These are phyloP conservation scores for Glonium stellatum DNA, from an alignment of 495 filamentous ascomycete genomes.

Conservation along the genomic window DNA sequence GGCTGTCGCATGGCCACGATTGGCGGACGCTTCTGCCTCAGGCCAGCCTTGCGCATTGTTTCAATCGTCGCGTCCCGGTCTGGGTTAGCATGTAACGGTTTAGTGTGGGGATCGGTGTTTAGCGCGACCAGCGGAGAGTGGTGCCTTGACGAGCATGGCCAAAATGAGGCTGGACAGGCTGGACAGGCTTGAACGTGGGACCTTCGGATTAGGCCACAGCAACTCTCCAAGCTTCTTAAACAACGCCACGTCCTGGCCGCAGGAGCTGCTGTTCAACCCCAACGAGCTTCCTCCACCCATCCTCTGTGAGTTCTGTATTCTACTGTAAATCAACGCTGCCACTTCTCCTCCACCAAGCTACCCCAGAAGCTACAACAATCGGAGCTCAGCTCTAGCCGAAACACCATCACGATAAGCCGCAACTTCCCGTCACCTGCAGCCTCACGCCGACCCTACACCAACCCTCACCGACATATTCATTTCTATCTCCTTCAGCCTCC, in stretches of 20 bases:
- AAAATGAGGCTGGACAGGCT: slow-evolving; percentile 2
- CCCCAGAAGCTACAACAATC: background rate
- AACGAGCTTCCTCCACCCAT: background rate
- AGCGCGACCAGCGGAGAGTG: background rate
- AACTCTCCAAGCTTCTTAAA: background rate
- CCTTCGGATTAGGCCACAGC: slow-evolving; percentile 1
- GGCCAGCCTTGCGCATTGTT: background rate
- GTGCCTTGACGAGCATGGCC: background rate
- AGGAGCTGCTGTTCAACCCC: background rate
- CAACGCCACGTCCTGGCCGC: background rate
- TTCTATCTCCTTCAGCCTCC: background rate
- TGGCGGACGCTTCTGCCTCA: background rate
- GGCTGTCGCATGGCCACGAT: background rate
- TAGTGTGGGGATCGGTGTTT: background rate
- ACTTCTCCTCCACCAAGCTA: background rate
- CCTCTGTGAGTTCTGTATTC: background rate
- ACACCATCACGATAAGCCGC: slow-evolving; percentile 13
- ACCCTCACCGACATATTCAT: slow-evolving; percentile 5
- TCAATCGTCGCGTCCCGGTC: background rate
- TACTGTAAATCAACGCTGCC: background rate
- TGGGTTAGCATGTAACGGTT: background rate
- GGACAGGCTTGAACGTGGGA: background rate
- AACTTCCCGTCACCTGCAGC: slow-evolving; percentile 1
- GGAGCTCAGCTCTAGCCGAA: slow-evolving; percentile 3
- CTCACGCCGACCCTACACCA: background rate